Evolutionary conservation across 345 rosid genomes (phyloP).

Genomic region (Acer yangbiense): DNA sequence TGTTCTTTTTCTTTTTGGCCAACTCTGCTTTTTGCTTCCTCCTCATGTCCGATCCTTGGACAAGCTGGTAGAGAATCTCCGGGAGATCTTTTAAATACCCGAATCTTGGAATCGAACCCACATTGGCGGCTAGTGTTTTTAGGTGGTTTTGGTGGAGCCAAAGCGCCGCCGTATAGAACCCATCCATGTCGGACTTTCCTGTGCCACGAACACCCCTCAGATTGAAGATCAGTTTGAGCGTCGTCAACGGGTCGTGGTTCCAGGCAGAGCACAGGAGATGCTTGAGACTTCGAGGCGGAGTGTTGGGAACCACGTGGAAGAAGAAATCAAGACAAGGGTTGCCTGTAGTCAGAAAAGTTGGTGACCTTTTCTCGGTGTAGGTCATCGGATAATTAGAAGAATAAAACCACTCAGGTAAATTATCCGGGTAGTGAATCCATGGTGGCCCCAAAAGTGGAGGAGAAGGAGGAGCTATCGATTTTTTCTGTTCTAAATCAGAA

Average conservation of each 20-base stretch:
- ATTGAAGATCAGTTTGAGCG: conserved; percentile 62
- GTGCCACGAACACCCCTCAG: conserved; percentile 72
- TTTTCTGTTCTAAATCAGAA: no score
- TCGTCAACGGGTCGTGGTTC: conserved; percentile 48
- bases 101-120: conserved; percentile 31
- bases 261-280: conserved; percentile 41
- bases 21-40: conserved; percentile 40
- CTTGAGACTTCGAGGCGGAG: conserved; percentile 32
- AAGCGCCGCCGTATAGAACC: conserved; percentile 55
- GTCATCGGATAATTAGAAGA: conserved; percentile 30
- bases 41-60: conserved; percentile 50
- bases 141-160: conserved; percentile 67
- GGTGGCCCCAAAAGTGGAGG: no score
- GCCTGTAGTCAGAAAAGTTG: conserved; percentile 42
- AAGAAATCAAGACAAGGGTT: conserved; percentile 68
- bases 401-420: no score
- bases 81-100: conserved; percentile 70
- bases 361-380: conserved; percentile 43
- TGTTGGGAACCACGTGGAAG: conserved; percentile 58
- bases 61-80: conserved; percentile 62
- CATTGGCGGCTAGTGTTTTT: conserved; percentile 56
- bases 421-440: no score
- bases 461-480: no score
- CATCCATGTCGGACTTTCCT: conserved; percentile 66
- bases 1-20: conserved; percentile 22